These are phyloP conservation scores for Fusarium secorum DNA, from an alignment of 2,329 filamentous ascomycete genomes.

Conservation along the genomic window DNA sequence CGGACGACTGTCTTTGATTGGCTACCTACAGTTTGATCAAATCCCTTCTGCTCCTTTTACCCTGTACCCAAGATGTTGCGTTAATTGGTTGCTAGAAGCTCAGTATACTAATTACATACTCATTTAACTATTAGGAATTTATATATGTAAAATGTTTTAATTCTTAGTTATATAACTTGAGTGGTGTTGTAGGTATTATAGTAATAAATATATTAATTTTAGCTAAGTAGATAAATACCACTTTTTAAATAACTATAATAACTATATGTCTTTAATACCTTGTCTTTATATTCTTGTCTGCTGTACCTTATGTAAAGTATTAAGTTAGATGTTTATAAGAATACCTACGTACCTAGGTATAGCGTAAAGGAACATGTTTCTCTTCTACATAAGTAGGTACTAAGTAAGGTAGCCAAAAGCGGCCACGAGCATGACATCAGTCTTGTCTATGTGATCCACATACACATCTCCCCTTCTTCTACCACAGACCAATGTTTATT, in stretches of 20 bases:
- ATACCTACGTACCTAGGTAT: too few species aligned
- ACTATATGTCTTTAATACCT: too few species aligned
- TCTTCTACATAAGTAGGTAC: not conserved
- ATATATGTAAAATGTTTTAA: not conserved
- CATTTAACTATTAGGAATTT: not conserved
- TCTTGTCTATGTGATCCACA: not conserved
- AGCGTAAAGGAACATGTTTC: not conserved
- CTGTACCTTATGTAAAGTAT: not conserved
- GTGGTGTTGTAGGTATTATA: not conserved
- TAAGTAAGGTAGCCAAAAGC: not conserved
- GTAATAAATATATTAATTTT: too few species aligned
- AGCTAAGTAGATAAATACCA: too few species aligned
- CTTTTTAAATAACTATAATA: too few species aligned
- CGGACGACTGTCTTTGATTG: slow-evolving; percentile 39
- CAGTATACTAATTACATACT: not conserved
- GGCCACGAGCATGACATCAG: slow-evolving; percentile 33
- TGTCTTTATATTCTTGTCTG: not conserved
- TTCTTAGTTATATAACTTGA: not conserved
- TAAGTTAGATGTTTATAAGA: not conserved
- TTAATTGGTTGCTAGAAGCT: not conserved
- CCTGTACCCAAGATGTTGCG: not conserved
- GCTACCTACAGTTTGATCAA: not conserved
- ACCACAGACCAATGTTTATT: not conserved
- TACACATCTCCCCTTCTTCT: not conserved
- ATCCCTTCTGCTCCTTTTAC: not conserved